Evolutionary conservation across 805 yeast species (phyloP), one percentile per base, ranked within the genome.

Genomic region (Myxozyma neglecta): DNA sequence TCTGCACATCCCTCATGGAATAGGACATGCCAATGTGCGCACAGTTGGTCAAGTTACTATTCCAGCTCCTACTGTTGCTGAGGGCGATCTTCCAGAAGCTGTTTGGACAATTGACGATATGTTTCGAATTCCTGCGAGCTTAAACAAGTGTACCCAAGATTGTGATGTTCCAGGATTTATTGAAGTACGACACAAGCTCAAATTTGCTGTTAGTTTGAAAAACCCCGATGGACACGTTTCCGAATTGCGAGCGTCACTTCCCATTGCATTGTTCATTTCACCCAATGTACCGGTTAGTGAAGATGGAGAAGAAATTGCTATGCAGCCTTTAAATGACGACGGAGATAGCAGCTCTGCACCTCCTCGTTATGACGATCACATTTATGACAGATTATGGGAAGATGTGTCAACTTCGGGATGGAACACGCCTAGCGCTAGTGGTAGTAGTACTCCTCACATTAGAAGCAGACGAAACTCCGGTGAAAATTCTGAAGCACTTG

Each of bases 141-240:
- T 94, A 55, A 79, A 88, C 1, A 82, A 83, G 68, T 83, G 92
- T 68, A 87, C 97, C 1, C 99, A 92, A 75, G 98, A 94, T 74
- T 89, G 93, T 71, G 88, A 85, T 61, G 79, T 94, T 43, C 76
- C 81, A 37, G 80, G 81, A 34, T 83, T 85, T 70, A 80, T 90
- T 61, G 90, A 90, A 73, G 91, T 94, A 13, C 83, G 96, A 59
- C 99, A 94, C 76, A 92, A 91, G 75, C 75, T 94, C 59, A 88
- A 90, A 70, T 89, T 92, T 72, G 85, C 83, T 9, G 84, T 94
- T 60, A 87, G 90, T 1, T 79, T 94, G 65, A 75, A 84, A 45
- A 93, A 94, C 71, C 88, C 96, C 0, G 97, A 91, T 73, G 97
- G 97, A 2, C 98, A 93, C 71, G 85, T 87, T 2, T 90, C 97